Evolutionary conservation across 2,329 filamentous ascomycete genomes (phyloP), one percentile per base, ranked within the genome.

Genomic region (Aureobasidium sp.): DNA sequence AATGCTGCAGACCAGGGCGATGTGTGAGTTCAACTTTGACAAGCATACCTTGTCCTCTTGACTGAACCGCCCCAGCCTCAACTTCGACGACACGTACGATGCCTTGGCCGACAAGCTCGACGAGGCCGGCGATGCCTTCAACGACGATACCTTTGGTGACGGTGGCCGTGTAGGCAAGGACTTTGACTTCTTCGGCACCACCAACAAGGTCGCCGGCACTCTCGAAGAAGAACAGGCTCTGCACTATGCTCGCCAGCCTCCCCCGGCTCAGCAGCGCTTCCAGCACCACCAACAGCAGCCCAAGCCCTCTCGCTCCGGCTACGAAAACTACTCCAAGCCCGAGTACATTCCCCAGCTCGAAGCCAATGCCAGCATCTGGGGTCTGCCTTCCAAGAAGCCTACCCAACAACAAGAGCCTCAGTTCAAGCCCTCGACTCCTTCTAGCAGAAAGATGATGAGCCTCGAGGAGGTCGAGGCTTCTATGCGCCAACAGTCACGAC

Each of bases 51-150:
- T 25, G 47, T 71, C 63, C 58, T 12, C 27, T 17, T 36, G n/a
- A 56, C 64, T 65, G 64, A 65, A 51, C 56, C 27, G 73, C n/a
- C 61, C 5, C 68, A 88, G 86, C 61, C 83, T 89, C 70, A 89
- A 97, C 70, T 99, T 97, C 69, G 94, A 99, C 70, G 91, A 99
- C 72, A 97, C 93, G 41, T 97, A 97, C 73, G 94, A 99, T 75
- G 93, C 93, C 20, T 81, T 99, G 44, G 94, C 91, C 62, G 89
- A 96, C 71, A 86, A 89, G 74, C 86, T 99, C 39, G 87, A 96
- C 70, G 93, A 99, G 73, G 87, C 89, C 22, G 90, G 93, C 70
- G 94, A 99, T 79, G 91, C 84, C 56, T 91, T 97, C 81, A 99
- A 99, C 75, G 91, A 97, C 70, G 94, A 97, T 73, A 99, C 94